Evolutionary conservation across 768 basidiomycete species (phyloP).

Genomic region (Trametes cinnabarina): DNA sequence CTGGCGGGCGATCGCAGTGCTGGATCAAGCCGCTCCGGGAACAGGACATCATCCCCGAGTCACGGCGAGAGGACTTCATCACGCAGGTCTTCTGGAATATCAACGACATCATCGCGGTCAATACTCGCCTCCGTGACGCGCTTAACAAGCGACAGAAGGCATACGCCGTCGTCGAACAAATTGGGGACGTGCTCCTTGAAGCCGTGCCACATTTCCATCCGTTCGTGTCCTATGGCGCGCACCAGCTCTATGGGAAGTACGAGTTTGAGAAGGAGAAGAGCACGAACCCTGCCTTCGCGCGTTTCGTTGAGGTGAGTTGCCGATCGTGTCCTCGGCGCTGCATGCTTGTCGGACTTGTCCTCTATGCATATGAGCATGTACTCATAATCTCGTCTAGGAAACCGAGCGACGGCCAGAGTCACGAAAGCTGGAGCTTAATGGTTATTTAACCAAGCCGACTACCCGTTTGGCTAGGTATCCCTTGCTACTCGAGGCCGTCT

Average conservation of each 20-base stretch:
- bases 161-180: slow-evolving; percentile 87
- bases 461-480: slow-evolving; percentile 97
- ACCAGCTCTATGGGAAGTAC: slow-evolving; percentile 97
- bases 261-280: slow-evolving; percentile 99
- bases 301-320: slow-evolving; percentile 81
- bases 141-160: slow-evolving; percentile 94
- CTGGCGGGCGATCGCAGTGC: slow-evolving; percentile 42
- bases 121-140: slow-evolving; percentile 87
- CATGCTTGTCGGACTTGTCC: not conserved
- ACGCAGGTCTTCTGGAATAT: slow-evolving; percentile 98
- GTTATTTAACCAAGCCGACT: slow-evolving; percentile 96
- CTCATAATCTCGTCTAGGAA: slow-evolving; percentile 43
- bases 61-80: slow-evolving; percentile 80
- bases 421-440: slow-evolving; percentile 94
- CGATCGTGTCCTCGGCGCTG: slow-evolving; percentile 29
- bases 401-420: slow-evolving; percentile 94
- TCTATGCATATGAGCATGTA: not conserved
- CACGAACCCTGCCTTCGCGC: slow-evolving; percentile 86
- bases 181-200: slow-evolving; percentile 90
- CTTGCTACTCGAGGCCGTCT: slow-evolving; percentile 84
- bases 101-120: slow-evolving; percentile 88
- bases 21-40: slow-evolving; percentile 90
- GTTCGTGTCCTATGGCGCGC: slow-evolving; percentile 93
- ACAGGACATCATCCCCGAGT: slow-evolving; percentile 69
- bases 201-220: slow-evolving; percentile 84